Base-by-base conservation (phyloP, 192 early-diverging fungal genomes). In the Coemansia sp. region DNA sequence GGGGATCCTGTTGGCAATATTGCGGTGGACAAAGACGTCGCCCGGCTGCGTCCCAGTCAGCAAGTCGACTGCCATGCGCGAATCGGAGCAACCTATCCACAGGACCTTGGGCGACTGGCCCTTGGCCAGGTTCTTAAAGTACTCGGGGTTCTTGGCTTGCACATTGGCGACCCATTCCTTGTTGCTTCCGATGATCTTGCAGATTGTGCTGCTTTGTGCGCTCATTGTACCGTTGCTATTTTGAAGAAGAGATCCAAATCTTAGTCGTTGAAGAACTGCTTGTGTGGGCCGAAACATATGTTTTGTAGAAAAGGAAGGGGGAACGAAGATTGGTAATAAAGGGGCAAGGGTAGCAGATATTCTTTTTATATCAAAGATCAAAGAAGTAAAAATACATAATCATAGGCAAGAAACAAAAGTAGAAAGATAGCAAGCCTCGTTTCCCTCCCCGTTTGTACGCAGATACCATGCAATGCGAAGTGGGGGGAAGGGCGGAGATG, bases 21-120 rank as follows among this genome's bases (percentile, higher is more conserved):
- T 99, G 68, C 97, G 87, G 82, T 97, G 95, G 12, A 97, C 92
- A 79, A 99, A 99, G 34, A 98, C 82, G 62, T 97, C 93, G 18
- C 95, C 95, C 12, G 74, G 74, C 21, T 70, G 58, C 21, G 71
- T 71, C 59, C 76, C 82, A 12, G 87, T 82, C 48, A 97, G 70
- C 33, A 88, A 82, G 57, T 95, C 92, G 31, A 93, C 90, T 31
- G 93, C 90, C 26, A 96, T 92, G 63, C 97, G 91, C 26, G 95
- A 95, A 74, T 97, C 97, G 12, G 92, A 88, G 82, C 96, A 99
- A 1, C 84, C 84, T 58, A 98, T 90, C 91, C 93, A 98, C 23
- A 96, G 72, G 56, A 96, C 79, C 65, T 92, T 87, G 34, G 96
- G 96, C 39, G 82, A 67, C 79, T 97, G 96, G 56, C 85, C 83